Evolutionary conservation across 2,329 filamentous ascomycete genomes (phyloP).

Genomic region (Diaporthe aspalathi): DNA sequence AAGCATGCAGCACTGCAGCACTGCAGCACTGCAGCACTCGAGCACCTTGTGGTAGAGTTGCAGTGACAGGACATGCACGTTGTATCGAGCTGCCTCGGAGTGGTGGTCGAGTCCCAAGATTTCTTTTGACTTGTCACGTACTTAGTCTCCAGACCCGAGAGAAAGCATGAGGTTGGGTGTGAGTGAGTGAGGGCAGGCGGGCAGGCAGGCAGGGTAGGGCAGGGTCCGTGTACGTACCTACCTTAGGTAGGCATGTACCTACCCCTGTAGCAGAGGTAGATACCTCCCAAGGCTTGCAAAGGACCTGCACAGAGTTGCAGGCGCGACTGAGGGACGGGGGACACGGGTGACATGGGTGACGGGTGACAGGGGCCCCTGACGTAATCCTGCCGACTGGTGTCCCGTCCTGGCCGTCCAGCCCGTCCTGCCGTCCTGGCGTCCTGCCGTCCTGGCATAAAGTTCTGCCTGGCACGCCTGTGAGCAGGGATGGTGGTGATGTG

Average conservation of each 20-base stretch:
- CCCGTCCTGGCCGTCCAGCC: neutral
- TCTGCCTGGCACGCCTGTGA: neutral
- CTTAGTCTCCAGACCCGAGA: slow-evolving; percentile 22
- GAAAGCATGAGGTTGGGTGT: neutral
- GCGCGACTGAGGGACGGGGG: neutral
- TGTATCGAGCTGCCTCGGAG: neutral
- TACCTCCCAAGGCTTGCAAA: no score
- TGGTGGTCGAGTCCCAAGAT: slow-evolving; percentile 9
- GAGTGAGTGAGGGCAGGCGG: neutral
- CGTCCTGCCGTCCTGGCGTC: slow-evolving; percentile 7
- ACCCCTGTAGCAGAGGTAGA: no score
- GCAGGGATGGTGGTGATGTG: slow-evolving; percentile 23
- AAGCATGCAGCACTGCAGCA: neutral
- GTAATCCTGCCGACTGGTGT: slow-evolving; percentile 18
- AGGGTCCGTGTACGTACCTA: no score
- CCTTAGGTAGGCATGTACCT: no score
- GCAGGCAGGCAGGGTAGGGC: no score
- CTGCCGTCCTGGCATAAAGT: no score
- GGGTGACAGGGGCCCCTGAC: slow-evolving; percentile 3
- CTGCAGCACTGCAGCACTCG: no score
- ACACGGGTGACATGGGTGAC: neutral
- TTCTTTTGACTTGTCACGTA: slow-evolving; percentile 18
- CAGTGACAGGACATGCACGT: no score
- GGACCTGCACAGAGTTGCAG: neutral
- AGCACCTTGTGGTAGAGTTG: no score